Evolutionary conservation across 1,284 basidiomycete genomes (phyloP).

Genomic region (Trametes polyzona): DNA sequence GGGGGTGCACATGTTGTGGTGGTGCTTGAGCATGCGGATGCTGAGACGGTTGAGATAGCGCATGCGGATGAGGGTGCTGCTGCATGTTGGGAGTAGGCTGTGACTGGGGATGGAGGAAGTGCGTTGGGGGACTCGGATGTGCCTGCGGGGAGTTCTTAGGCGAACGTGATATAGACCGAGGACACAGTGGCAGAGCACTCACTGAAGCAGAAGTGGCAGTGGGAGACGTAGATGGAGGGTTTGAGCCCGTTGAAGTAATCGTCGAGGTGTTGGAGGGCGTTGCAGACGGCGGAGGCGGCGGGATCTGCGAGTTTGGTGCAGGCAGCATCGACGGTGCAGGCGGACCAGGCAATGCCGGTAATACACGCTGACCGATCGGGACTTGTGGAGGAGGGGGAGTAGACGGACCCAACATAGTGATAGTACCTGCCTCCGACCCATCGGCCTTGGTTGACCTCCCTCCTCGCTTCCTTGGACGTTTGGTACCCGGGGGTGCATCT

Average conservation of each 20-base stretch:
- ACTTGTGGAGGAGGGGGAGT: conserved; percentile 14
- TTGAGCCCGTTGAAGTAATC: conserved; percentile 11
- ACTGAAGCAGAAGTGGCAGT: conserved; percentile 17
- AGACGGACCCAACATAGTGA: conserved; percentile 13
- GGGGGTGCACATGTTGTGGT: neutral
- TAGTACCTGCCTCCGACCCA: conserved; percentile 14
- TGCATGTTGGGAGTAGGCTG: neutral
- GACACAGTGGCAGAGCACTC: conserved; percentile 5
- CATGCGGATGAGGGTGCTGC: conserved; percentile 11
- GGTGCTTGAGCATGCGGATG: conserved; percentile 5
- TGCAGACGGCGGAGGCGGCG: conserved; percentile 16
- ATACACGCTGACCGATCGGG: conserved; percentile 16
- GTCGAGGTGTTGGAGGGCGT: conserved; percentile 17
- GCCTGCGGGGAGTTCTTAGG: conserved; percentile 10
- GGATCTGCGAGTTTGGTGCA: neutral
- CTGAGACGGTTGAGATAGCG: conserved; percentile 4
- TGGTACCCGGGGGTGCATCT: conserved; percentile 77
- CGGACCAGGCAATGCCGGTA: conserved; percentile 13
- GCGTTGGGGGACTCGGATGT: conserved; percentile 1
- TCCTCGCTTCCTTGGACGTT: conserved; percentile 80
- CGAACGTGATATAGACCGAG: conserved; percentile 4
- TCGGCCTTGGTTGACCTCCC: conserved; percentile 52
- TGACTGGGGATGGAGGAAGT: neutral
- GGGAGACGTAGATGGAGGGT: conserved; percentile 15
- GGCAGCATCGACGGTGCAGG: conserved; percentile 13